Evolutionary conservation across 169 alveolate genomes (phyloP), one percentile per base, ranked within the genome.

Genomic region (Babesia sp.): DNA sequence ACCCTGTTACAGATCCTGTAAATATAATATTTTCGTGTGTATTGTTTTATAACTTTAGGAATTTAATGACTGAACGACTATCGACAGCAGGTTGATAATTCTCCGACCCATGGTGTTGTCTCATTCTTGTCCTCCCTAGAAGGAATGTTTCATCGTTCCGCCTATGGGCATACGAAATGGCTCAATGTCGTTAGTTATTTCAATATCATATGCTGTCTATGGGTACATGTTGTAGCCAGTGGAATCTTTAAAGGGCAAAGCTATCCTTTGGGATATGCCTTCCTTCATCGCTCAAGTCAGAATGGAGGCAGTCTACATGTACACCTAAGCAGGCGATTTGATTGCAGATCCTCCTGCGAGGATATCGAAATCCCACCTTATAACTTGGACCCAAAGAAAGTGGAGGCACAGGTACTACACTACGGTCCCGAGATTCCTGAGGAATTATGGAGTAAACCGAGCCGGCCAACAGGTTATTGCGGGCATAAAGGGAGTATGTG

Each of bases 351-450:
- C n/a, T 28, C 31, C 7, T 71, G 28, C 28, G 59, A 16, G 29
- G 82, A 73, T 16, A 8, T 20, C 2, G 77, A 59, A 18, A 78
- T 80, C 0, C 88, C 88, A n/a, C 80, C 63, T 14, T 80, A 36
- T 28, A 50, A 80, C 50, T 45, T 12, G 26, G 71, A 69, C 34
- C 69, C 58, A 0, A 75, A 59, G 31, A 59, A 29, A 37, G 46
- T 80, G 11, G 34, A 60, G 71, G 36, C 22, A 2, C 88, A 80
- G 34, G 69, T 80, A 36, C 56, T 61, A 20, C 78, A 69, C 39
- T 39, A 80, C 42, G 88, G 88, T 24, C 88, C 88, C 20, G 73
- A 80, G 51, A 69, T 71, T 31, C 88, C 88, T 0, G 80, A 41
- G 16, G 74, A 42, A 3, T 50, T 66, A 3, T 80, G 83, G 83